phyloP scores from a whole-genome alignment of 2,329 filamentous ascomycete species.

The Aspergillus sp. region DNA sequence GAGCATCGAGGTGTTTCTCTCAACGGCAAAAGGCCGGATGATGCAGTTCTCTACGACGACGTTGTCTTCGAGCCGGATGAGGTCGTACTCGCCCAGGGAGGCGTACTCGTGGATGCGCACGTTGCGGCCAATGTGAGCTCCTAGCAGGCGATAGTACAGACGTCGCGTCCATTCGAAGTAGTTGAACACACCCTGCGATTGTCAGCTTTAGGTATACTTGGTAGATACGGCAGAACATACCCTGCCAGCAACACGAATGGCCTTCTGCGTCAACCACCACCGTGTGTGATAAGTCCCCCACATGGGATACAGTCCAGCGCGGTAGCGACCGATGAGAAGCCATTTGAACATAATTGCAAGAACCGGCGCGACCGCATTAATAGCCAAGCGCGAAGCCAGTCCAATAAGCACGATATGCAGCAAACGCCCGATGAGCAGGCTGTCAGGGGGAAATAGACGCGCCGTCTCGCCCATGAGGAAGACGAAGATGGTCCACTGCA shows the following conservation, averaged over 20 bases:
- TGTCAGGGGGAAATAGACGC: constrained; percentile 41
- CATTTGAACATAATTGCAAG: constrained; percentile 55
- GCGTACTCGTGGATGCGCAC: constrained; percentile 49
- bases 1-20: constrained; percentile 60
- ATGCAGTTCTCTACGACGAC: constrained; percentile 50
- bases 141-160: constrained; percentile 54
- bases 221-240: constrained; percentile 15
- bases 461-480: constrained; percentile 39
- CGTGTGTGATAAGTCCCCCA: constrained; percentile 59
- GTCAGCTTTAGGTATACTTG: not conserved
- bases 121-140: constrained; percentile 53
- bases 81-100: constrained; percentile 56
- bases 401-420: constrained; percentile 51
- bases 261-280: constrained; percentile 61
- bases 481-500: constrained; percentile 56
- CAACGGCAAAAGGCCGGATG: constrained; percentile 55
- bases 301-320: constrained; percentile 58
- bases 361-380: constrained; percentile 44
- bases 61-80: constrained; percentile 55
- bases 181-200: not conserved
- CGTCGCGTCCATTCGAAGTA: constrained; percentile 35
- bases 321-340: constrained; percentile 55
- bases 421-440: constrained; percentile 46
- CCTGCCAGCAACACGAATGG: constrained; percentile 49
- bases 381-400: constrained; percentile 42